Evolutionary conservation across 352 stramenopile genomes (phyloP).

Genomic region (Pythium aristosporum): DNA sequence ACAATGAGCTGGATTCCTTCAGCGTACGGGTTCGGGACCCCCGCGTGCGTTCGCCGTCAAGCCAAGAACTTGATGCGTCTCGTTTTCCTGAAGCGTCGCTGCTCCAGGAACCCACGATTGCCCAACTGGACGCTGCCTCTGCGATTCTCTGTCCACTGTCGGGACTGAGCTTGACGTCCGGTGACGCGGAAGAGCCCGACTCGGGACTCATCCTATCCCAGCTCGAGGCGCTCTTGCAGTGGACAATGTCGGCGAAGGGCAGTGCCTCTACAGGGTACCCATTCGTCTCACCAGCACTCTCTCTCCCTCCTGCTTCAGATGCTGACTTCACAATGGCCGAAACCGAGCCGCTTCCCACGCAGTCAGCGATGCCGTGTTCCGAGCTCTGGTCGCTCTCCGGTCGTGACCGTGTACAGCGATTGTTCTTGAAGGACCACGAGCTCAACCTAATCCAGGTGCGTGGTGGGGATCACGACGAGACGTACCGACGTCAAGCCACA

Average conservation of each 20-base stretch:
- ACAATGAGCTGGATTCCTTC: constrained; percentile 25
- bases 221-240: constrained; percentile 50
- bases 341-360: background rate
- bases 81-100: constrained; percentile 18
- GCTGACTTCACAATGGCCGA: background rate
- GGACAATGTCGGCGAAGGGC: constrained; percentile 33
- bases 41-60: constrained; percentile 25
- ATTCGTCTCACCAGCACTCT: constrained; percentile 18
- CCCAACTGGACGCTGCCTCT: constrained; percentile 18
- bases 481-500: background rate
- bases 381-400: constrained; percentile 58
- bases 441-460: constrained; percentile 33
- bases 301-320: background rate
- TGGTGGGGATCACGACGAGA: background rate
- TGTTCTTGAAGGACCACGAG: constrained; percentile 60
- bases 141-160: constrained; percentile 66
- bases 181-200: constrained; percentile 66
- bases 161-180: constrained; percentile 32
- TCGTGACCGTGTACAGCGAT: constrained; percentile 29
- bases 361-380: constrained; percentile 26
- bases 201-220: constrained; percentile 51
- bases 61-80: background rate
- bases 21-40: constrained; percentile 45
- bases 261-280: constrained; percentile 29
- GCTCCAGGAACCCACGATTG: constrained; percentile 45